These are phyloP conservation scores for Monosporascus sp. DNA, from an alignment of 2,329 filamentous ascomycete genomes.

Conservation along the genomic window DNA sequence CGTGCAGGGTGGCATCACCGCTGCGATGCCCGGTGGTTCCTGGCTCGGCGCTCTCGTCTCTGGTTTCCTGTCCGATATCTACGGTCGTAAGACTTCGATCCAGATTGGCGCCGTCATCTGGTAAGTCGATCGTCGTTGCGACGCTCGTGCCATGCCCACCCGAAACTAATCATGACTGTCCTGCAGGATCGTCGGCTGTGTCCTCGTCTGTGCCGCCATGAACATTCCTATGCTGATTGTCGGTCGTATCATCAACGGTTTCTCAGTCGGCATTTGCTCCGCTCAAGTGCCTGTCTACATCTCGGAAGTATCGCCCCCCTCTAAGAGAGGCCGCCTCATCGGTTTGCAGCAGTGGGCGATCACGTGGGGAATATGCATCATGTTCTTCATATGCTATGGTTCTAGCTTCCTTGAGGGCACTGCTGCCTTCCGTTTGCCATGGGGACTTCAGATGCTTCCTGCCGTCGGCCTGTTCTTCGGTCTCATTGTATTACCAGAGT, in stretches of 20 bases:
- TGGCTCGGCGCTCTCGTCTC: conserved; percentile 59
- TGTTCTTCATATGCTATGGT: conserved; percentile 45
- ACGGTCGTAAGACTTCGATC: conserved; percentile 44
- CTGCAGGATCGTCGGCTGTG: conserved; percentile 41
- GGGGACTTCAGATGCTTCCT: conserved; percentile 42
- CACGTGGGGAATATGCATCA: conserved; percentile 41
- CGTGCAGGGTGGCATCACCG: conserved; percentile 59
- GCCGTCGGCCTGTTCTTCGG: conserved; percentile 36
- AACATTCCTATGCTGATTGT: conserved; percentile 55
- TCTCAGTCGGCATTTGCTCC: conserved; percentile 67
- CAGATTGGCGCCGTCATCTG: conserved; percentile 45
- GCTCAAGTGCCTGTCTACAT: conserved; percentile 69
- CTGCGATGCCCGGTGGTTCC: conserved; percentile 66
- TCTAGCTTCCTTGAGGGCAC: conserved; percentile 35
- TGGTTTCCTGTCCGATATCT: conserved; percentile 51
- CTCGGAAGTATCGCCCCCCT: conserved; percentile 53
- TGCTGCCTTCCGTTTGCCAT: conserved; percentile 44
- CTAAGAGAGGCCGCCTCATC: conserved; percentile 37
- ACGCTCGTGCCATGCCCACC: background rate
- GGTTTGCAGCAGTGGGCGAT: conserved; percentile 41
- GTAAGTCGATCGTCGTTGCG: conserved; percentile 27
- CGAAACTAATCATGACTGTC: conserved; percentile 3
- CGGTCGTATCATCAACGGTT: conserved; percentile 65
- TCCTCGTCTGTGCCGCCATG: conserved; percentile 38
- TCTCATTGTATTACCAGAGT: conserved; percentile 40